phyloP scores from a whole-genome alignment of 192 early-diverging fungal genomes.

The Dimargaris cristalligena region DNA sequence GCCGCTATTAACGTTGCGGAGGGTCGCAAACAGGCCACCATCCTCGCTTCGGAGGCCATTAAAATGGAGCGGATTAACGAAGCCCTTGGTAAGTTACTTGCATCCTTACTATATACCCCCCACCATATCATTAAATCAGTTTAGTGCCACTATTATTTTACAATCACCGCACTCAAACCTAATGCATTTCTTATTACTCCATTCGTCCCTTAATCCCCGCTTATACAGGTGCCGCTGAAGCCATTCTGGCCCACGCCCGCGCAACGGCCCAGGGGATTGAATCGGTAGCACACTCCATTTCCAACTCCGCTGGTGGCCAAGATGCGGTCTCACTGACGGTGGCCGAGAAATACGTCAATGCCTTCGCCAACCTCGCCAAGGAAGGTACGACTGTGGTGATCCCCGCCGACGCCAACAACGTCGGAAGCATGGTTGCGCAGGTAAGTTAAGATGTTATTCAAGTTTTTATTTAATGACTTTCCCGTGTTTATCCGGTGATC shows the following conservation, averaged over 20 bases:
- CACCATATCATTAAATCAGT: too few relatives aligned
- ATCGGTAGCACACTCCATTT: constrained; percentile 63
- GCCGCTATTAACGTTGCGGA: constrained; percentile 95
- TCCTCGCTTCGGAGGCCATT: constrained; percentile 89
- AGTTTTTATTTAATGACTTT: too few relatives aligned
- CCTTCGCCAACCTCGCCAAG: constrained; percentile 84
- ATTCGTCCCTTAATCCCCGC: not conserved
- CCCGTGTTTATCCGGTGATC: too few relatives aligned
- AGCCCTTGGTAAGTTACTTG: constrained; percentile 46
- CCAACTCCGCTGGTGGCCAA: constrained; percentile 38
- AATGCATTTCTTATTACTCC: not conserved
- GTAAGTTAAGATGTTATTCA: too few relatives aligned
- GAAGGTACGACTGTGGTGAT: constrained; percentile 79
- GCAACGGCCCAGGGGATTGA: constrained; percentile 72
- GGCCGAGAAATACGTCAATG: constrained; percentile 93
- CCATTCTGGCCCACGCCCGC: constrained; percentile 63
- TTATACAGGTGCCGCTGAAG: constrained; percentile 67
- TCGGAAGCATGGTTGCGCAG: constrained; percentile 80
- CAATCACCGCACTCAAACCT: too few relatives aligned
- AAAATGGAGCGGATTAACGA: constrained; percentile 78
- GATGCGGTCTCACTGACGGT: constrained; percentile 80
- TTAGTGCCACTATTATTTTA: too few relatives aligned
- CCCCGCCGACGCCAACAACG: constrained; percentile 66
- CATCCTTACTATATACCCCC: too few relatives aligned
- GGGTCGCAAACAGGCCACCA: constrained; percentile 77